Evolutionary conservation across 2,329 filamentous ascomycete species (phyloP).

Genomic region (Plectosphaerella plurivora): DNA sequence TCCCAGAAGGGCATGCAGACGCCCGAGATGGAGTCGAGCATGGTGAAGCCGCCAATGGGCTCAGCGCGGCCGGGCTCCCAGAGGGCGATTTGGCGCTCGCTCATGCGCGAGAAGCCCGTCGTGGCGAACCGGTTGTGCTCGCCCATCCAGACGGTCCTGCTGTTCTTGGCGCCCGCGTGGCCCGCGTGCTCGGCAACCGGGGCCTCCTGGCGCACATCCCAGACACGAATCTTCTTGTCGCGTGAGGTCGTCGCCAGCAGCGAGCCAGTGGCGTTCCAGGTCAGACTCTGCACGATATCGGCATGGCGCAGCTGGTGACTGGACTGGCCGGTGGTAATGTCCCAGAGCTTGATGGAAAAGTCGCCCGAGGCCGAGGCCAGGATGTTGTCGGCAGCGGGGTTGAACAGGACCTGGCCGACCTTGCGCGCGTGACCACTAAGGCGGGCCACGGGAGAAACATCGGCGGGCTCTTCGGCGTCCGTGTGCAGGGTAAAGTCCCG

Average conservation of each 20-base stretch:
- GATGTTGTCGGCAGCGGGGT: slow-evolving; percentile 91
- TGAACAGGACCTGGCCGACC: slow-evolving; percentile 96
- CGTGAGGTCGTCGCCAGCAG: slow-evolving; percentile 88
- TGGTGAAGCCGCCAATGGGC: slow-evolving; percentile 85
- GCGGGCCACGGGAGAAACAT: slow-evolving; percentile 77
- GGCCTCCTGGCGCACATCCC: slow-evolving; percentile 93
- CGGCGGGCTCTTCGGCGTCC: slow-evolving; percentile 77
- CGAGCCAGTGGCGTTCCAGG: slow-evolving; percentile 88
- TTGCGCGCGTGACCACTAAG: slow-evolving; percentile 88
- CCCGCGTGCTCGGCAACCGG: slow-evolving; percentile 79
- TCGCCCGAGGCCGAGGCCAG: slow-evolving; percentile 94
- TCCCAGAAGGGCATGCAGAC: slow-evolving; percentile 99
- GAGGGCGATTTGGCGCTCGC: slow-evolving; percentile 89
- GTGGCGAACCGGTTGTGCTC: slow-evolving; percentile 95
- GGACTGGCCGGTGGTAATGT: slow-evolving; percentile 73
- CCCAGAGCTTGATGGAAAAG: slow-evolving; percentile 94
- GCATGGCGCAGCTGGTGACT: slow-evolving; percentile 76
- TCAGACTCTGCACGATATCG: slow-evolving; percentile 92
- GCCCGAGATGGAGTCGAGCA: slow-evolving; percentile 91
- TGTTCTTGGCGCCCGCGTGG: slow-evolving; percentile 94
- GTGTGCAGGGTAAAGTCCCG: slow-evolving; percentile 79
- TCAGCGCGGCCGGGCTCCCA: slow-evolving; percentile 88
- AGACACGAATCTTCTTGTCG: slow-evolving; percentile 97
- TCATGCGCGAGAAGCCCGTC: slow-evolving; percentile 97
- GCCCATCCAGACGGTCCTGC: slow-evolving; percentile 93